Evolutionary conservation across 78 protist species (phyloP).

Genomic region (Speleostelium caveatum): DNA sequence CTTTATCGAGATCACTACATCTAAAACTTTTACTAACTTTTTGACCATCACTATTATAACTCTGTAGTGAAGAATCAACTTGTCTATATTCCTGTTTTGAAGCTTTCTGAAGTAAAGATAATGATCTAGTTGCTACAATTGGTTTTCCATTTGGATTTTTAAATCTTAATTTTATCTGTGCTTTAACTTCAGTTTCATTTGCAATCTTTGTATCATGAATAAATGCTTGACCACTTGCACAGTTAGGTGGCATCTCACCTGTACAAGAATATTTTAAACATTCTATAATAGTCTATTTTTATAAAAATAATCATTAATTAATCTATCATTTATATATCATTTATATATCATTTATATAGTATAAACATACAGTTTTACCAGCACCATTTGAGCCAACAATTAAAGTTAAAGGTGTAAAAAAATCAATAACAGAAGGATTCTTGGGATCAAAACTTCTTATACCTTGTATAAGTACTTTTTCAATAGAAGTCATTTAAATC

Average conservation of each 20-base stretch:
- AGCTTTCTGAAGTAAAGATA: slow-evolving; percentile 33
- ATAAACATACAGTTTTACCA: slow-evolving; percentile 98
- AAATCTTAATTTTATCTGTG: slow-evolving; percentile 94
- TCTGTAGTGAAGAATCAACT: slow-evolving; percentile 53
- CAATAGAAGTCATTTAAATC: slow-evolving; percentile 86
- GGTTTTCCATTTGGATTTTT: slow-evolving; percentile 76
- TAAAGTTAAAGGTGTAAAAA: slow-evolving; percentile 93
- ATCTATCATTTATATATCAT: no score
- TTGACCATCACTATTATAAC: slow-evolving; percentile 46
- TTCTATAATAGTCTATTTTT: slow-evolving; percentile 96
- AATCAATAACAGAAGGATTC: slow-evolving; percentile 72
- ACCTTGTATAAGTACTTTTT: slow-evolving; percentile 89
- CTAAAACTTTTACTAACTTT: slow-evolving; percentile 72
- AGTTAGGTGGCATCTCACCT: slow-evolving; percentile 97
- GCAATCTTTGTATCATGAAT: slow-evolving; percentile 94
- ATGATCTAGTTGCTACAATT: slow-evolving; percentile 49
- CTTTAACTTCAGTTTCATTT: slow-evolving; percentile 89
- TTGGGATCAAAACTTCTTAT: slow-evolving; percentile 89
- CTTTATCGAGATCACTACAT: slow-evolving; percentile 89
- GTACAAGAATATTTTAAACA: slow-evolving; percentile 92
- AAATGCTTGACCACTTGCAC: slow-evolving; percentile 88
- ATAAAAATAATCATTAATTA: neutral
- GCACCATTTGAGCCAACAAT: slow-evolving; percentile 98
- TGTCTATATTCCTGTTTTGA: slow-evolving; percentile 61
- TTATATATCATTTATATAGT: no score